Base-by-base conservation (phyloP, 768 basidiomycete species). In the Coprinellus micaceus region DNA sequence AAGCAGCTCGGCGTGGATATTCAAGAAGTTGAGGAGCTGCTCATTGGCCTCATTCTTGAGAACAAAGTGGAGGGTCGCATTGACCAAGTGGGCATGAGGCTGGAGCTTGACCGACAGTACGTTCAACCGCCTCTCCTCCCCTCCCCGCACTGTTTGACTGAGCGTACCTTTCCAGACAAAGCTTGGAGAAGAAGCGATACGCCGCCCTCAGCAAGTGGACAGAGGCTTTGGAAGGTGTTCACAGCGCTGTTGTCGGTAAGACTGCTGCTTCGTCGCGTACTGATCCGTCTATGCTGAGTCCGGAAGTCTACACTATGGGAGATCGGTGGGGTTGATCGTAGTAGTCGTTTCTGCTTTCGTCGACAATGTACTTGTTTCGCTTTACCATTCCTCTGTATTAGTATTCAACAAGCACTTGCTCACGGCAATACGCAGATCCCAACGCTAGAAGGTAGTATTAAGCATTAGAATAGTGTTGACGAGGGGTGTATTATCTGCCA, bases 1-100 rank as follows among this genome's bases (percentile, higher is more conserved):
- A 92, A 91, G 95, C 95, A 98, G 91, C 77, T 99, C 55, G 95
- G 97, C 60, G 91, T 98, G n/a, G 85, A 89, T 24, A 83, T 84
- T 44, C 82, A 84, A 47, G 95, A 98, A 67, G 95, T 96, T 4
- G 96, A 98, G 64, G 93, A 94, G 56, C 82, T 99, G 19, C 82
- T 98, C 37, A 88, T 98, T 58, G 88, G 90, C 15, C 82, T 98
- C 22, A 98, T 99, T 56, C 74, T 98, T 24, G 97, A 99, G 69
- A 93, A 92, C n/a, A 96, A 92, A 68, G 92, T 99, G 11, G 91
- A 96, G 62, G 97, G 97, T 11, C 82, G 87, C 61, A 98, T 99
- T 66, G 96, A 99, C 71, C 97, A 99, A 73, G 94, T 97, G 37
- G 85, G 90, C 36, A 94, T 94, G 81, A 79, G 92, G 53, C 78